Evolutionary conservation across 208 protist genomes (phyloP), one percentile per base, ranked within the genome.

Genomic region (Trypanosoma vivax): DNA sequence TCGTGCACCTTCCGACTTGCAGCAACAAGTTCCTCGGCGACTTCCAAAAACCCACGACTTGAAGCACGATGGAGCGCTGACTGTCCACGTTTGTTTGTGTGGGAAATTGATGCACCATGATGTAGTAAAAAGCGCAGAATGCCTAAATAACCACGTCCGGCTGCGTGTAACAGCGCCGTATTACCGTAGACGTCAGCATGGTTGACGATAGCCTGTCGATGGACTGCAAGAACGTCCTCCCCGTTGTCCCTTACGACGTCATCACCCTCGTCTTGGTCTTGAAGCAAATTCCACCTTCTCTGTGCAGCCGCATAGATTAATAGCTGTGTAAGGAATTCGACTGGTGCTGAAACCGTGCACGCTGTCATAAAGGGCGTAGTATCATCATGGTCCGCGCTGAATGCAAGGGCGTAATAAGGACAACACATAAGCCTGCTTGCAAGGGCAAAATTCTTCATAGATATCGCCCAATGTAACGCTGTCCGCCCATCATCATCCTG

Each of bases 401-500:
- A 57, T 13, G 75, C 83, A 11, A 79, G 76, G 3, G 86, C 64
- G 42, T 67, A 55, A 58, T 88, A 77, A 1, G 83, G 82, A 5
- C 40, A 37, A 11, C 48, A 39, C 72, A 91, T 74, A 14, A 96
- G 70, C 5, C 28, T 71, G 5, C 14, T 59, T 2, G 78, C 86
- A 18, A 96, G 55, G 0, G 70, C 70, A 33, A 79, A 92, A 67
- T 90, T 89, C 43, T 71, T 63, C 39, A 92, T 57, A 5, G 86
- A 79, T 2, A 94, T 47, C 0, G 89, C 81, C 89, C 89, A 96
- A 58, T 96, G 89, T 16, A 94, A 69, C 0, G 85, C 79, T 2
- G 89, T 94, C 50, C 89, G 73, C n/a, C 86, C 89, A 42, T 96
- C 89, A 29, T 46, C 76, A 38, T 96, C 89, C 11, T 62, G 82